These are phyloP conservation scores for Prototheca cutis DNA, from an alignment of 163 green algal species.

Conservation along the genomic window DNA sequence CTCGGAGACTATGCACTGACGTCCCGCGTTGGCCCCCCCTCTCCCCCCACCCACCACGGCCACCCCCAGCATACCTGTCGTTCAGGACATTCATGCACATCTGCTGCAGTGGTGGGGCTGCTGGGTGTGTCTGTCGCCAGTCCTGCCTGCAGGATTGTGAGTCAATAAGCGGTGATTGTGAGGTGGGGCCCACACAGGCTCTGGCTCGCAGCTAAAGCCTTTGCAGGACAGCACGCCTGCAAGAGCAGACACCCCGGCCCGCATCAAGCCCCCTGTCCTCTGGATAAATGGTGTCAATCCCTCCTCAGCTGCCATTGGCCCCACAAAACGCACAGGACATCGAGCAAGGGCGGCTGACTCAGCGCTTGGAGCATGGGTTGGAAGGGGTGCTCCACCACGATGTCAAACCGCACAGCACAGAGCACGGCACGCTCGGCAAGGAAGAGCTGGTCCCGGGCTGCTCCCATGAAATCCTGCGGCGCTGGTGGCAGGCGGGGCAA, in stretches of 20 bases:
- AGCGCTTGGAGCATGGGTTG: neutral
- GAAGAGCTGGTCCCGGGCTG: constrained; percentile 22
- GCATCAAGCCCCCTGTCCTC: neutral
- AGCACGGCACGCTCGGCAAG: constrained; percentile 40
- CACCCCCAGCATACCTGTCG: constrained; percentile 7
- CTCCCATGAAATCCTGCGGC: constrained; percentile 19
- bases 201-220: too few relatives aligned
- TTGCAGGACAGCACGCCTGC: too few relatives aligned
- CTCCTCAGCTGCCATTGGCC: too few relatives aligned
- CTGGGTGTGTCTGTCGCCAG: neutral
- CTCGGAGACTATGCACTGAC: too few relatives aligned
- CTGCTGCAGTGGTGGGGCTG: neutral
- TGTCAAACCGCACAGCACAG: constrained; percentile 35
- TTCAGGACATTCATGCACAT: neutral
- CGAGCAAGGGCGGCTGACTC: neutral
- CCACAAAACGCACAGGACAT: neutral
- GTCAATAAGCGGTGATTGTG: too few relatives aligned
- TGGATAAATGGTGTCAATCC: too few relatives aligned
- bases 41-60: neutral
- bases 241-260: neutral
- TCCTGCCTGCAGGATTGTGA: neutral
- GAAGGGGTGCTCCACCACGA: constrained; percentile 14
- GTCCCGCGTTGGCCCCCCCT: neutral
- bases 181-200: too few relatives aligned
- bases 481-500: too few relatives aligned